Base-by-base conservation (phyloP, 2,329 filamentous ascomycete genomes). In the Dothideomycetidae sp. region DNA sequence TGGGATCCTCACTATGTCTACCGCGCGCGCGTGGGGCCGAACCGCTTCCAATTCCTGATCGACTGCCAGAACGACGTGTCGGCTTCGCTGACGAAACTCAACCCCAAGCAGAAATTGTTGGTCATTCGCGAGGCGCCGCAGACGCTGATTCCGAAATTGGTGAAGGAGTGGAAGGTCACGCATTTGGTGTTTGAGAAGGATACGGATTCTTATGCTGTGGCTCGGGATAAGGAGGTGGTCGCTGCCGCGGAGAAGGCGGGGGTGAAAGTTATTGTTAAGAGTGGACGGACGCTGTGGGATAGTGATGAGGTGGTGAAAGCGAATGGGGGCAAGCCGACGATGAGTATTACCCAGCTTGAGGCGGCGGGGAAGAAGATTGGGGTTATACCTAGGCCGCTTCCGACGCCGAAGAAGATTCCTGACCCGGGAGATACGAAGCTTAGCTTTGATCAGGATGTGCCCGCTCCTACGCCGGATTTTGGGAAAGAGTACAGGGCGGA, bases 1-100 rank as follows among this genome's bases (percentile, higher is more conserved):
- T 86, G 79, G 78, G 80, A 84, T 52, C 79, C 79, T 40, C 78
- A 85, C 53, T 85, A 85, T 52, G 78, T 85, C 16, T 84, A 83
- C 52, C 68, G 68, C 19, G 73, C 75, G 1, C 68, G 79, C 40
- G 78, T 77, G 3, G 78, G 78, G 0, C 61, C 73, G 5, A 86
- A 86, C 49, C 64, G 81, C 46, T 85, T 78, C 76, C 75, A 81
- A 48, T 85, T 78, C 50, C 56, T 83, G 62, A 65, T 84, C 15
- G 80, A 85, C 53, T 83, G 78, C 49, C 79, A 84, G 50, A 70
- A 67, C 46, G 76, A 82, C 50, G 63, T 85, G 4, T 83, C 78
- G 1, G 53, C 60, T 5, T 74, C 73, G 30, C 75, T 85, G 50
- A 73, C 68, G 12, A 73, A 70, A 39, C 58, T 83, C n/a, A 85